These are phyloP conservation scores for Cucurbita maxima DNA, from an alignment of 306 rosid genomes.

Conservation along the genomic window DNA sequence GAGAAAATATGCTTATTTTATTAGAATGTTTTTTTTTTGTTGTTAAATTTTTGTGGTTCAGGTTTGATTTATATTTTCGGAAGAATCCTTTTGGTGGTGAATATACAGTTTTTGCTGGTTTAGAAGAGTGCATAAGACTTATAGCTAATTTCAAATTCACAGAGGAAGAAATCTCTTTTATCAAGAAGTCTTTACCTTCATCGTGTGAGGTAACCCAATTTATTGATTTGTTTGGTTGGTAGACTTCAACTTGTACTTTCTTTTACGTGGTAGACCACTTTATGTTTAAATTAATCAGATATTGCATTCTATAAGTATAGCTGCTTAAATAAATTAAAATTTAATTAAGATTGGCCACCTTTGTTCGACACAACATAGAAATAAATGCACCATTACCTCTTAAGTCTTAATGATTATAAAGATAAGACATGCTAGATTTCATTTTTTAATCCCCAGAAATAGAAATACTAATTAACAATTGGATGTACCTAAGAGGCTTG, in stretches of 20 bases:
- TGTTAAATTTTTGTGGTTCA: constrained; percentile 25
- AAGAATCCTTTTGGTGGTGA: constrained; percentile 97
- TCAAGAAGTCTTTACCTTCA: constrained; percentile 51
- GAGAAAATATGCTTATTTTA: background rate
- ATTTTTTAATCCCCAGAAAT: background rate
- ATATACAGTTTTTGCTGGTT: constrained; percentile 86
- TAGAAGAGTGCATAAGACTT: constrained; percentile 84
- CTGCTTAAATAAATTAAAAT: background rate
- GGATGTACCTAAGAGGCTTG: background rate
- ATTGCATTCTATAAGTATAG: background rate
- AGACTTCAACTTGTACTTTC: background rate
- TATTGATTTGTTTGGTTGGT: background rate
- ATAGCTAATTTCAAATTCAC: constrained; percentile 75
- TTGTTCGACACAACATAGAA: background rate
- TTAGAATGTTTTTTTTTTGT: background rate
- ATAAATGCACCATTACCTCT: background rate
- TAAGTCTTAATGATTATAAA: background rate
- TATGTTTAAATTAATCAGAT: background rate
- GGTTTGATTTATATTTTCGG: constrained; percentile 95
- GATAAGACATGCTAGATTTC: background rate
- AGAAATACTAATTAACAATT: background rate
- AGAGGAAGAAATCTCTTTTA: constrained; percentile 65
- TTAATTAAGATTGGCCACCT: background rate
- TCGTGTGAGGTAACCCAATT: constrained; percentile 59
- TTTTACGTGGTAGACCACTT: background rate